These are phyloP conservation scores for Talaromyces sp. DNA, from an alignment of 2,329 filamentous ascomycete genomes.

Conservation along the genomic window DNA sequence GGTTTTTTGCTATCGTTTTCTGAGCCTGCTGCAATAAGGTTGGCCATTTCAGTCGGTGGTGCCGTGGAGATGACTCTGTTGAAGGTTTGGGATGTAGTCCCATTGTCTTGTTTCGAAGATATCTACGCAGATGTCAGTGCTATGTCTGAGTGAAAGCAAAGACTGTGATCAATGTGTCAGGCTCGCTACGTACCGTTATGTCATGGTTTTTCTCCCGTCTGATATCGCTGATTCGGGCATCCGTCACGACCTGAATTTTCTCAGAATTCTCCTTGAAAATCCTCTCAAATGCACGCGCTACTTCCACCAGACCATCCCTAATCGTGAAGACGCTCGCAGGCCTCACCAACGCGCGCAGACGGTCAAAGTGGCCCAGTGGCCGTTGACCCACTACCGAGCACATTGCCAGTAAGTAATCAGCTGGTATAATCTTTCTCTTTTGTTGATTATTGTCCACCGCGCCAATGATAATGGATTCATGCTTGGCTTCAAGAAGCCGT, in stretches of 20 bases:
- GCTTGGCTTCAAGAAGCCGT: conserved; percentile 44
- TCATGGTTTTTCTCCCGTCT: conserved; percentile 20
- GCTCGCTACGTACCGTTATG: conserved; percentile 22
- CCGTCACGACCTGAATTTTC: conserved; percentile 58
- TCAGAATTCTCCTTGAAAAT: conserved; percentile 27
- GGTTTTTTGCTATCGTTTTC: conserved; percentile 14
- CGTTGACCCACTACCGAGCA: conserved; percentile 16
- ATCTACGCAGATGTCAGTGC: conserved; percentile 6
- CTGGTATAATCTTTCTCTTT: conserved; percentile 14
- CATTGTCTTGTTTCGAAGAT: conserved; percentile 7
- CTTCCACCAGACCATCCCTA: conserved; percentile 56
- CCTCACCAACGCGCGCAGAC: conserved; percentile 17
- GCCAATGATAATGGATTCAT: conserved; percentile 19
- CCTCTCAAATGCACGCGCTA: conserved; percentile 52
- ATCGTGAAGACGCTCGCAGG: conserved; percentile 39
- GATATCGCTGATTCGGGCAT: conserved; percentile 47
- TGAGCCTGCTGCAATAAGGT: conserved; percentile 19
- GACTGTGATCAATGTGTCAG: background rate
- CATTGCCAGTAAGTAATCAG: conserved; percentile 29
- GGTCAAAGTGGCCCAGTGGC: conserved; percentile 16
- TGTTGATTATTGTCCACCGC: conserved; percentile 15
- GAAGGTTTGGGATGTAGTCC: conserved; percentile 15
- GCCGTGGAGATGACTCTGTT: conserved; percentile 32
- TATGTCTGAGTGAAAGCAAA: background rate
- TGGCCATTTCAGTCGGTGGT: conserved; percentile 25